Evolutionary conservation across 345 rosid genomes (phyloP).

Genomic region (Gossypium sturtianum): DNA sequence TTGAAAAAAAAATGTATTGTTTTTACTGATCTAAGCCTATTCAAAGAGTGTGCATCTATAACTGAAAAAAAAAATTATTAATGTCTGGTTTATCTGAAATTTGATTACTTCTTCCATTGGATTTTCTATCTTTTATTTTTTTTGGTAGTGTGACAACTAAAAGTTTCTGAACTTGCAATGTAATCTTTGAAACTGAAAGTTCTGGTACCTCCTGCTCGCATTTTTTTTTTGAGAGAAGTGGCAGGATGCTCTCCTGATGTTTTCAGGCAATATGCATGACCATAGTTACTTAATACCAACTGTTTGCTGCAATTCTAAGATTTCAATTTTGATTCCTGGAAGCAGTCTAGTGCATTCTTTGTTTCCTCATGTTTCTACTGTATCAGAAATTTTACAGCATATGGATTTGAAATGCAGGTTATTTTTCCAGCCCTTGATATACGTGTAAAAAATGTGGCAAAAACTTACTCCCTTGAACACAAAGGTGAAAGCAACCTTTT

Average conservation of each 20-base stretch:
- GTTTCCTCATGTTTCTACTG: conserved; percentile 10
- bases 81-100: neutral
- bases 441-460: conserved; percentile 62
- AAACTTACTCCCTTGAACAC: conserved; percentile 54
- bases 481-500: conserved; percentile 59
- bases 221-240: neutral
- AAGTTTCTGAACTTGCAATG: neutral
- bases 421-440: conserved; percentile 61
- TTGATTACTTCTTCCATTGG: neutral
- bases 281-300: neutral
- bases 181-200: neutral
- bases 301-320: neutral
- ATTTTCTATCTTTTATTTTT: neutral
- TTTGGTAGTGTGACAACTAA: neutral
- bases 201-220: neutral
- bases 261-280: neutral
- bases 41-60: neutral
- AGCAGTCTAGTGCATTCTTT: neutral
- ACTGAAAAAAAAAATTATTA: neutral
- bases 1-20: neutral
- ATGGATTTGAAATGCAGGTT: conserved; percentile 40
- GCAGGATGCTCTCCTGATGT: neutral
- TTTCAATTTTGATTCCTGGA: conserved; percentile 5
- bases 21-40: neutral
- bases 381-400: conserved; percentile 1